phyloP scores from a whole-genome alignment of 768 basidiomycete genomes.

The Hypsizygus marmoreus region DNA sequence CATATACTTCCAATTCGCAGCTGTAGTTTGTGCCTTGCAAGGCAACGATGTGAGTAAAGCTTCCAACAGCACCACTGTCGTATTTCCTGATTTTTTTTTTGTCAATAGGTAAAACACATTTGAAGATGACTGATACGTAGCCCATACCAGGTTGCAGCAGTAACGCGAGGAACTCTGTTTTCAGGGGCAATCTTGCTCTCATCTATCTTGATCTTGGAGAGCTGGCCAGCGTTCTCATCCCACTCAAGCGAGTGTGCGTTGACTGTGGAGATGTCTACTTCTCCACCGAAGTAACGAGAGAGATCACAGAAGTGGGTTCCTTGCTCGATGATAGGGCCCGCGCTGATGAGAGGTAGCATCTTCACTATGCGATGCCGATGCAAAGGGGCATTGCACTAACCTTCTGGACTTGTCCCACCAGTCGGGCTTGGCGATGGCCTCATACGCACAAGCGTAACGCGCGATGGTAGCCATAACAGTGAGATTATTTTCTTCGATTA shows the following conservation, averaged over 20 bases:
- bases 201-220: conserved; percentile 81
- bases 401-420: conserved; percentile 96
- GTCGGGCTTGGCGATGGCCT: conserved; percentile 75
- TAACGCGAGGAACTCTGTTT: conserved; percentile 92
- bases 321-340: conserved; percentile 85
- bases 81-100: conserved; percentile 77
- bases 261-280: conserved; percentile 83
- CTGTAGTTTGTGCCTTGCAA: conserved; percentile 93
- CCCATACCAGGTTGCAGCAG: conserved; percentile 82
- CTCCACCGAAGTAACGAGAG: conserved; percentile 96
- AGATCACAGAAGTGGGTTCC: conserved; percentile 98
- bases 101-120: conserved; percentile 3
- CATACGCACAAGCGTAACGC: conserved; percentile 89
- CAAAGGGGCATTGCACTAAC: conserved; percentile 29
- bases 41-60: conserved; percentile 85
- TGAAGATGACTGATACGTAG: not conserved
- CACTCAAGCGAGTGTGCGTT: conserved; percentile 89
- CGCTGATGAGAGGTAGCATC: conserved; percentile 39
- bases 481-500: conserved; percentile 91
- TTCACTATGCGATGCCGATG: conserved; percentile 2
- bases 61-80: conserved; percentile 90
- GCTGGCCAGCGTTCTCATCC: conserved; percentile 84
- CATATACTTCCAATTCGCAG: conserved; percentile 92
- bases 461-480: conserved; percentile 96
- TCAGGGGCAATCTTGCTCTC: conserved; percentile 83